Conservation (phyloP, 2,329 filamentous ascomycete species). For the Penicillium rolfsii region DNA sequence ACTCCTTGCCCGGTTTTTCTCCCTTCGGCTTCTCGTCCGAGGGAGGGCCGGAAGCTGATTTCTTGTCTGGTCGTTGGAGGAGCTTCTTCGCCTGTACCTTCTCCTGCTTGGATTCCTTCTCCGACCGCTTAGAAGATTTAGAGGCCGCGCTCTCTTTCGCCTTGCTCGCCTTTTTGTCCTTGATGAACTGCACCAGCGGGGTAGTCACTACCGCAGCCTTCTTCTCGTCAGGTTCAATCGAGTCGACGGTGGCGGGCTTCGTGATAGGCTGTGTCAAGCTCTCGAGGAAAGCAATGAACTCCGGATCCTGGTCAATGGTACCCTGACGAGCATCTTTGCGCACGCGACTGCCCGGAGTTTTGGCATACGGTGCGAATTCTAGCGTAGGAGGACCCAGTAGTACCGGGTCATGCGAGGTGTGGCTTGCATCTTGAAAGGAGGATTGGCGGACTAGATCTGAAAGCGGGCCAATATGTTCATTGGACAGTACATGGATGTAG, state of each 20-base stretch:
- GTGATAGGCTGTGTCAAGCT: slow-evolving; percentile 74
- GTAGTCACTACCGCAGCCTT: slow-evolving; percentile 73
- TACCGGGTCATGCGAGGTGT: slow-evolving; percentile 70
- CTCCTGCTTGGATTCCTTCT: slow-evolving; percentile 46
- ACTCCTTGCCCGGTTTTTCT: slow-evolving; percentile 66
- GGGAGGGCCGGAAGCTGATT: slow-evolving; percentile 29
- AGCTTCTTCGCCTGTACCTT: slow-evolving; percentile 49
- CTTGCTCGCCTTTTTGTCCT: slow-evolving; percentile 86
- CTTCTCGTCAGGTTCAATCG: slow-evolving; percentile 54
- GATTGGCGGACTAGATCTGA: slow-evolving; percentile 70
- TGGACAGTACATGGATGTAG: slow-evolving; percentile 79
- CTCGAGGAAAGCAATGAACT: slow-evolving; percentile 92
- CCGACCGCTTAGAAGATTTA: slow-evolving; percentile 41
- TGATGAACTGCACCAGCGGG: slow-evolving; percentile 84
- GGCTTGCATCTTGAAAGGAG: slow-evolving; percentile 80
- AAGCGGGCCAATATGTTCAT: slow-evolving; percentile 67
- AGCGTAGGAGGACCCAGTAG: slow-evolving; percentile 78
- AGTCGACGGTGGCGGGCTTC: slow-evolving; percentile 58
- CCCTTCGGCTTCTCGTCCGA: slow-evolving; percentile 44
- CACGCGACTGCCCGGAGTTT: slow-evolving; percentile 73
- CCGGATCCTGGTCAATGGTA: slow-evolving; percentile 93
- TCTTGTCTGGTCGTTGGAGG: slow-evolving; percentile 44
- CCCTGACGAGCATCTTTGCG: slow-evolving; percentile 84
- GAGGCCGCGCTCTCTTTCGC: slow-evolving; percentile 62
- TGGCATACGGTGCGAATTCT: slow-evolving; percentile 82